Conservation (phyloP, 2,329 filamentous ascomycete species). For the Teratosphaeria gauchensis region DNA sequence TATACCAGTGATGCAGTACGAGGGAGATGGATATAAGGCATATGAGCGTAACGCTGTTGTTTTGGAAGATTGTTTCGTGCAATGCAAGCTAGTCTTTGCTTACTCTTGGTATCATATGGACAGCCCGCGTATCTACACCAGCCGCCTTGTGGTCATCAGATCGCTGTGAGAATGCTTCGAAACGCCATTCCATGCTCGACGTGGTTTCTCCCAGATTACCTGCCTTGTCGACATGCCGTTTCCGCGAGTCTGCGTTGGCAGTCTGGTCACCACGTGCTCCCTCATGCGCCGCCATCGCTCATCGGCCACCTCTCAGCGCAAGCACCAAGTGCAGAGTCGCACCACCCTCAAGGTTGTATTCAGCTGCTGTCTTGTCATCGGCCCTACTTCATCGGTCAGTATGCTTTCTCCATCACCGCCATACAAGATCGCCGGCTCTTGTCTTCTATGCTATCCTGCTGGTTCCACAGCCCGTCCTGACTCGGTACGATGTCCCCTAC, state of each 20-base stretch:
- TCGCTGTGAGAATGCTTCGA: neutral
- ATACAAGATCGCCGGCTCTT: neutral
- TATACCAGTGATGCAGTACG: neutral
- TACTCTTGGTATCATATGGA: neutral
- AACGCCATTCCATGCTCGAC: neutral
- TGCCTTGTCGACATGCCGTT: neutral
- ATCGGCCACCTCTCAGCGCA: slow-evolving; percentile 72
- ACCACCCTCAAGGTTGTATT: slow-evolving; percentile 85
- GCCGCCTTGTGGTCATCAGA: neutral
- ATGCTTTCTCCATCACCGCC: neutral
- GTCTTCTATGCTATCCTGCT: neutral
- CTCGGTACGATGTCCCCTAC: neutral
- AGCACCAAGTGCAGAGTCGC: slow-evolving; percentile 92
- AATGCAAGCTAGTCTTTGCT: neutral
- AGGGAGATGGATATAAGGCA: neutral
- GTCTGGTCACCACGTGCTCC: neutral
- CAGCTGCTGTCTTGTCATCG: slow-evolving; percentile 85
- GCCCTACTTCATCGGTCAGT: slow-evolving; percentile 47
- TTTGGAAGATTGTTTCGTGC: neutral
- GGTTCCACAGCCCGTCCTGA: neutral
- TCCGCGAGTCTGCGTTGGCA: neutral
- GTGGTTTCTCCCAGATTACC: neutral
- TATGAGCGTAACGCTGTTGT: too few species aligned
- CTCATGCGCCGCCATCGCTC: neutral
- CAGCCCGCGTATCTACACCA: neutral